Evolutionary conservation across 169 alveolate species (phyloP).

Genomic region (Plasmodium cynomolgi): DNA sequence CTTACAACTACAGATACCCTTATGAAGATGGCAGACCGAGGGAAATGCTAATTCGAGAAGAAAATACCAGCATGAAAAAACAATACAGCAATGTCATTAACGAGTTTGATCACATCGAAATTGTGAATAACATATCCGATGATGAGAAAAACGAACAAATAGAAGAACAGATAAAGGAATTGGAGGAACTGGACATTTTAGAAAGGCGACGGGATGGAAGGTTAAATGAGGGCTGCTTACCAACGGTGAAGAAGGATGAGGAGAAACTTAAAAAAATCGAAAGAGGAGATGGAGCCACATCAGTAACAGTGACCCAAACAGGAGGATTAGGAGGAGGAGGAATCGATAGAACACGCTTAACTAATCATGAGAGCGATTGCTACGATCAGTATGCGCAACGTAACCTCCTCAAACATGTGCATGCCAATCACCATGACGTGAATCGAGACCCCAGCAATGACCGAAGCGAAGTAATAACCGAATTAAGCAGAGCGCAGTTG

Average conservation of each 20-base stretch:
- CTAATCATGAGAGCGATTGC: not conserved
- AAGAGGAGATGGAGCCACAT: not conserved
- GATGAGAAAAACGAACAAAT: slow-evolving; percentile 6
- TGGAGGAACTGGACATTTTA: slow-evolving; percentile 1
- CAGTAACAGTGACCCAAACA: not conserved
- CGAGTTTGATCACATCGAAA: slow-evolving; percentile 17
- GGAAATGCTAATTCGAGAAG: slow-evolving; percentile 9
- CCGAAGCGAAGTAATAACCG: not conserved
- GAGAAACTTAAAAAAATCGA: not conserved
- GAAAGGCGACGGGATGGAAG: slow-evolving; percentile 12
- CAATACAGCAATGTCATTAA: not conserved
- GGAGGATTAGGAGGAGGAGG: not conserved
- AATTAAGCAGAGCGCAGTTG: not conserved
- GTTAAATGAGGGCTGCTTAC: not conserved
- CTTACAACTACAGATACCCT: not conserved
- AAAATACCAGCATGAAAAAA: not conserved
- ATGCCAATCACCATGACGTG: not conserved
- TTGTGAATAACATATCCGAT: not conserved
- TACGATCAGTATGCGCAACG: not conserved
- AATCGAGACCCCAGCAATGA: not conserved
- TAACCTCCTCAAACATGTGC: not conserved
- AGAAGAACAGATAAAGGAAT: slow-evolving; percentile 31
- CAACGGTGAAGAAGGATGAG: not conserved
- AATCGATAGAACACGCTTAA: not conserved
- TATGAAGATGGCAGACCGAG: not conserved